These are phyloP conservation scores for Aspergillus arachidicola DNA, from an alignment of 2,329 filamentous ascomycete genomes.

Conservation along the genomic window DNA sequence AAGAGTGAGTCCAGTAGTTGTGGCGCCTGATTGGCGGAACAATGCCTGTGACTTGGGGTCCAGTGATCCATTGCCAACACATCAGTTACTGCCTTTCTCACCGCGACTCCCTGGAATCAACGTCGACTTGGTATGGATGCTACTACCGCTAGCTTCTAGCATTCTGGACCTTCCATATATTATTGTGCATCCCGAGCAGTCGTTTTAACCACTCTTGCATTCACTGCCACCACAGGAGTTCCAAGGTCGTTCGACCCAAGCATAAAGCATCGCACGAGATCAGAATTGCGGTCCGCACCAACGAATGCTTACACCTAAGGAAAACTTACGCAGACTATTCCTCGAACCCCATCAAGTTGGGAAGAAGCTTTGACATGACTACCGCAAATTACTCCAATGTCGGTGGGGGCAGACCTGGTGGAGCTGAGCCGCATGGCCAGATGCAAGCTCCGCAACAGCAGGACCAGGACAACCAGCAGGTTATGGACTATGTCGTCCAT, in stretches of 20 bases:
- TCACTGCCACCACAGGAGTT: too few species aligned
- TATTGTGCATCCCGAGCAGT: too few species aligned
- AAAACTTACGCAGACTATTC: conserved; percentile 34
- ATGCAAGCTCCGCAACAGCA: conserved; percentile 32
- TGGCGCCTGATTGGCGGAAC: too few species aligned
- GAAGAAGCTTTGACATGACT: conserved; percentile 35
- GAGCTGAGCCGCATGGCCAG: conserved; percentile 33
- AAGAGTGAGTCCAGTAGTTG: too few species aligned
- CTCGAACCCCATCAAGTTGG: conserved; percentile 25
- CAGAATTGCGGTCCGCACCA: conserved; percentile 11
- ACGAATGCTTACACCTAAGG: conserved; percentile 10
- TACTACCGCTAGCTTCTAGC: too few species aligned
- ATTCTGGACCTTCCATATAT: too few species aligned
- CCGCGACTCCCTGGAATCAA: too few species aligned
- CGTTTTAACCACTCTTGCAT: too few species aligned
- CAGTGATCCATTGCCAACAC: too few species aligned
- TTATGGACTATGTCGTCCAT: conserved; percentile 43
- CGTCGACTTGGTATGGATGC: too few species aligned
- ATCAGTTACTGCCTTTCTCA: too few species aligned
- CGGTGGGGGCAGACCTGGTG: conserved; percentile 38
- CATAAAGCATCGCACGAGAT: conserved; percentile 8
- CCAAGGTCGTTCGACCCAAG: neutral
- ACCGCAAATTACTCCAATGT: conserved; percentile 42
- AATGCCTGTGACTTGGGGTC: too few species aligned
- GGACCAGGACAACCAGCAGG: conserved; percentile 32